Percentiles rank a stretch among this genome's conserved stretches.
Evolutionary conservation across 345 rosid species (phyloP).

Genomic region (Brassica rapa): DNA sequence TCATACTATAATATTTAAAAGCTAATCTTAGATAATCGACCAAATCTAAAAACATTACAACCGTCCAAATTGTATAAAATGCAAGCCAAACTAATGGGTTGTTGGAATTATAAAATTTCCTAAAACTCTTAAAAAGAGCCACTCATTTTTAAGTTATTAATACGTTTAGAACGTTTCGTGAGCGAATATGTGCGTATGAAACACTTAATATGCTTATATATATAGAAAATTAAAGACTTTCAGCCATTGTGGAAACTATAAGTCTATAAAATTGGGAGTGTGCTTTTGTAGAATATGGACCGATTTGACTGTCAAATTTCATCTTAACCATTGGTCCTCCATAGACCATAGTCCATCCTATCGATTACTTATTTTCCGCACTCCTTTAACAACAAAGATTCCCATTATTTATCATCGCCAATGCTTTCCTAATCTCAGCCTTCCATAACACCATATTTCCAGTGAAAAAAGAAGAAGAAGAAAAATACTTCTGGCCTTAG

Average conservation of each 20-base stretch:
- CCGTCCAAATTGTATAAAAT: neutral
- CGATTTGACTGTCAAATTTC: constrained; percentile 26
- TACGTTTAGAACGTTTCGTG: neutral
- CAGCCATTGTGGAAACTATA: constrained; percentile 11
- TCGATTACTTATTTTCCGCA: constrained; percentile 21
- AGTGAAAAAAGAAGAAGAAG: neutral
- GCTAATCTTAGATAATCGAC: neutral
- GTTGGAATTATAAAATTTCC: neutral
- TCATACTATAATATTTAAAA: neutral
- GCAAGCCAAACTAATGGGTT: neutral
- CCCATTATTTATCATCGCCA: constrained; percentile 13
- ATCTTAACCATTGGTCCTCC: constrained; percentile 14
- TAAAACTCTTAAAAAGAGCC: neutral
- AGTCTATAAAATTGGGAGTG: constrained; percentile 31
- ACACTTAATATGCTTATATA: neutral
- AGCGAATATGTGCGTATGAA: constrained; percentile 1
- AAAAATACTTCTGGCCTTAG: too few relatives aligned
- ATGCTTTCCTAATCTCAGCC: neutral
- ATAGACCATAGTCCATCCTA: neutral
- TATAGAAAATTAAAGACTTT: constrained; percentile 3
- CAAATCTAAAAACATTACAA: neutral
- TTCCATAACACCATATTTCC: neutral
- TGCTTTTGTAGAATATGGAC: constrained; percentile 37
- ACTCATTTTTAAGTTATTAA: neutral
- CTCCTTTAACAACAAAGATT: constrained; percentile 30